phyloP scores from a whole-genome alignment of 1,139 yeast species.

The Nakaseomyces uthaithaninus region DNA sequence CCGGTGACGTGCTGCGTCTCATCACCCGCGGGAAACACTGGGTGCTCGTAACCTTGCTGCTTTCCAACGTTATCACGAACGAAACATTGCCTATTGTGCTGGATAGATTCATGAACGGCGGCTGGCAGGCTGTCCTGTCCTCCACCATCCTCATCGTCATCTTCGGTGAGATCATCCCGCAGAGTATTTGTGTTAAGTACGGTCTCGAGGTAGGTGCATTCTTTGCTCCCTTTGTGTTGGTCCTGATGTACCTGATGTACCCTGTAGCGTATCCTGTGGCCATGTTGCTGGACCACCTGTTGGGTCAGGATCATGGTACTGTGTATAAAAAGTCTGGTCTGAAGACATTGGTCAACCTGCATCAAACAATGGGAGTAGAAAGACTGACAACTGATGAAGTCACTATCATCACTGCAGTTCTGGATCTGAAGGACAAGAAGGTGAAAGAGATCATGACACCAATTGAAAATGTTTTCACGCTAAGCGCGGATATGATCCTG shows the following conservation, averaged over 20 bases:
- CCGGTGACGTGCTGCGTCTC: conserved; percentile 64
- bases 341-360: conserved; percentile 86
- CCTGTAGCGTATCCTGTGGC: conserved; percentile 94
- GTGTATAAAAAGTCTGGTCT: conserved; percentile 87
- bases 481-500: conserved; percentile 74
- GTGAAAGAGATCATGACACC: conserved; percentile 92
- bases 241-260: conserved; percentile 80
- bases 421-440: conserved; percentile 86
- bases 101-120: conserved; percentile 91
- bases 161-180: conserved; percentile 96
- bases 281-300: conserved; percentile 61
- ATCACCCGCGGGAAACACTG: conserved; percentile 88
- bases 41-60: conserved; percentile 85
- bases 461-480: conserved; percentile 78
- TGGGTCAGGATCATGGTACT: conserved; percentile 96
- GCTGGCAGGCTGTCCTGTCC: conserved; percentile 92
- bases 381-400: conserved; percentile 91
- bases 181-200: conserved; percentile 82
- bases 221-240: conserved; percentile 79
- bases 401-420: conserved; percentile 86
- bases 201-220: conserved; percentile 88
- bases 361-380: conserved; percentile 92
- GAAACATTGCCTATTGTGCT: conserved; percentile 92
- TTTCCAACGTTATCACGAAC: conserved; percentile 86
- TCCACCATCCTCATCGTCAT: conserved; percentile 89